A percentile compares a stretch with the other conserved stretches of the same genome.
Evolutionary conservation across 2,329 filamentous ascomycete species (phyloP).

Genomic region (Chaetothyriales sp.): DNA sequence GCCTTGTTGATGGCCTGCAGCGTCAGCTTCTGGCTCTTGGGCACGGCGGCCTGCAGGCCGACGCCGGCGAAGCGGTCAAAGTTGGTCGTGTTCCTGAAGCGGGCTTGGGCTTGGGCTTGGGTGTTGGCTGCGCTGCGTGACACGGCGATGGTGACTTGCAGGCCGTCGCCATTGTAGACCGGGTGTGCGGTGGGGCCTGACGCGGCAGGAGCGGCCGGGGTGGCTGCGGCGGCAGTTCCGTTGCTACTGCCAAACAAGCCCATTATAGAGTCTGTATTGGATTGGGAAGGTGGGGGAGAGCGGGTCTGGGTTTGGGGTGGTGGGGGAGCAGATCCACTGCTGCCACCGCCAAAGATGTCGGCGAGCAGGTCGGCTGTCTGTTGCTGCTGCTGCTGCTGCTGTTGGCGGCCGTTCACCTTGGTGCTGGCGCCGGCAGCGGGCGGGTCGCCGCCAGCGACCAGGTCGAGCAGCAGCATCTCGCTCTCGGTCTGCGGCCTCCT

Average conservation of each 20-base stretch:
- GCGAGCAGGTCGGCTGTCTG: slow-evolving; percentile 79
- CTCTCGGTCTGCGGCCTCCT: slow-evolving; percentile 55
- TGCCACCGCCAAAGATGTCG: slow-evolving; percentile 70
- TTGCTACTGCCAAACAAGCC: slow-evolving; percentile 55
- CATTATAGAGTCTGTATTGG: slow-evolving; percentile 68
- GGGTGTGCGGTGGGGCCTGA: slow-evolving; percentile 44
- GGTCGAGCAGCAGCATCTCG: slow-evolving; percentile 74
- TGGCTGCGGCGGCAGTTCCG: slow-evolving; percentile 31
- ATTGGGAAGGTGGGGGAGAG: slow-evolving; percentile 40
- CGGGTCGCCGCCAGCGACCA: slow-evolving; percentile 73
- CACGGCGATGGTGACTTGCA: slow-evolving; percentile 67
- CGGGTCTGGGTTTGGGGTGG: slow-evolving; percentile 38
- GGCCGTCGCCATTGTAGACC: slow-evolving; percentile 76
- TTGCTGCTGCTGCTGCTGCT: slow-evolving; percentile 46
- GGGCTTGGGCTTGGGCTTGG: slow-evolving; percentile 72
- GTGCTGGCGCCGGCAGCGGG: slow-evolving; percentile 44
- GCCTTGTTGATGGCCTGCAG: slow-evolving; percentile 75
- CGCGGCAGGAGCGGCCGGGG: slow-evolving; percentile 27
- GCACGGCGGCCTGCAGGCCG: slow-evolving; percentile 84
- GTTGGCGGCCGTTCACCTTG: slow-evolving; percentile 42
- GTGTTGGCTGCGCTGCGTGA: slow-evolving; percentile 59
- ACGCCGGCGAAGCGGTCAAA: slow-evolving; percentile 57
- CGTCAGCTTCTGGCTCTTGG: slow-evolving; percentile 89
- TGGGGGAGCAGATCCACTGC: slow-evolving; percentile 26
- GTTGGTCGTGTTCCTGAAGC: slow-evolving; percentile 65